phyloP scores from a whole-genome alignment of 192 early-diverging fungal genomes.

The Backusella tarrabulga region DNA sequence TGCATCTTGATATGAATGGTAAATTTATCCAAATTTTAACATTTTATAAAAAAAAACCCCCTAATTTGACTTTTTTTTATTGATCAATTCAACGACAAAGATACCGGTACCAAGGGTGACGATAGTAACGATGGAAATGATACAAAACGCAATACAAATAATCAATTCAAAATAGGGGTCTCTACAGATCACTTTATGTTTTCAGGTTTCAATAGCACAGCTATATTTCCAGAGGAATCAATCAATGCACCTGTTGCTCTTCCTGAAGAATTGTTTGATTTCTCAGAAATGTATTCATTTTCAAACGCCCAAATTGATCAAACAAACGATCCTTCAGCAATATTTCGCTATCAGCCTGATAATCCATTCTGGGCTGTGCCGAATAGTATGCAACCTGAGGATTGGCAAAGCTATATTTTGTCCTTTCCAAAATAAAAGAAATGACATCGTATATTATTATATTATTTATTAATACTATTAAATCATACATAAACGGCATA shows the following conservation, averaged over 20 bases:
- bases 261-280: background rate
- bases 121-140: background rate
- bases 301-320: background rate
- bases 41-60: background rate
- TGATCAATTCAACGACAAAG: background rate
- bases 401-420: background rate
- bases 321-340: background rate
- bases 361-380: conserved; percentile 10
- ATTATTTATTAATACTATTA: conserved; percentile 2
- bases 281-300: background rate
- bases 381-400: background rate
- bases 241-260: background rate
- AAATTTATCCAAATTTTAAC: background rate
- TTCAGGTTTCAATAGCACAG: background rate
- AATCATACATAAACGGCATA: background rate
- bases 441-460: background rate
- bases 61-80: background rate
- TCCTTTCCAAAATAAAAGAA: background rate
- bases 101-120: background rate
- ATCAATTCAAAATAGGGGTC: background rate
- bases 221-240: background rate
- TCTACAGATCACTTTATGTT: background rate
- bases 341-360: background rate
- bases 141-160: background rate
- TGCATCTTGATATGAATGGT: background rate